Evolutionary conservation across 306 rosid species (phyloP), one percentile per base, ranked within the genome.

Genomic region (Casuarina glauca): DNA sequence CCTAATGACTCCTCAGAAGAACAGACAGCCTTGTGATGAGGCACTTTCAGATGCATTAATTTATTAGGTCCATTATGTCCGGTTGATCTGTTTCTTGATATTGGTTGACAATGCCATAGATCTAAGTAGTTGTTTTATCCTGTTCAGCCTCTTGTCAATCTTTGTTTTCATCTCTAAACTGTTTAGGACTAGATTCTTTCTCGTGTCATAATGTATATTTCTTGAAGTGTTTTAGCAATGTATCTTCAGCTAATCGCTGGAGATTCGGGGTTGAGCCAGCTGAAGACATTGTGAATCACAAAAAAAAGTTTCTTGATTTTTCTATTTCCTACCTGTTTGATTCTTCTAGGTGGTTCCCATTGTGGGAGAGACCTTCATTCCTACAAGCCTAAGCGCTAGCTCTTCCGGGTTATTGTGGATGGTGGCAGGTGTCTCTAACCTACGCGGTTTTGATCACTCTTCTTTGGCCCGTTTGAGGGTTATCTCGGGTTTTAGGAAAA

Each of bases 341-440:
- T 75, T 20, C 20, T 49, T 72, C 72, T 91, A 95, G 99, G 96
- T 91, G 83, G 84, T 95, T 78, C 70, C 84, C 10, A 68, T 89
- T 77, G 72, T 63, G n/a, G 93, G 84, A 55, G 97, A 90, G 64
- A 87, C 88, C 39, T 95, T 88, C 82, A 82, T 93, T 70, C 97
- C 99, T 9, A 95, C 99, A 36, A 82, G 94, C 89, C 52, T 93
- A 76, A 88, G 85, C 12, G 78, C 64, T 72, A 74, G 83, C 85
- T 61, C 76, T 17, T 69, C 89, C 0, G 84, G 93, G 74, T 66
- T 82, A 35, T 82, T 95, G 84, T 93, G 99, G 99, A 88, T 93
- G 90, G 87, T 95, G 63, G 86, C 90, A 0, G 99, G 97, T 82
- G 90, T 89, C 76, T 93, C 97, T 69, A 82, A 78, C 79, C 78